Evolutionary conservation across 2,329 filamentous ascomycete species (phyloP).

Genomic region (Cytospora piceae): DNA sequence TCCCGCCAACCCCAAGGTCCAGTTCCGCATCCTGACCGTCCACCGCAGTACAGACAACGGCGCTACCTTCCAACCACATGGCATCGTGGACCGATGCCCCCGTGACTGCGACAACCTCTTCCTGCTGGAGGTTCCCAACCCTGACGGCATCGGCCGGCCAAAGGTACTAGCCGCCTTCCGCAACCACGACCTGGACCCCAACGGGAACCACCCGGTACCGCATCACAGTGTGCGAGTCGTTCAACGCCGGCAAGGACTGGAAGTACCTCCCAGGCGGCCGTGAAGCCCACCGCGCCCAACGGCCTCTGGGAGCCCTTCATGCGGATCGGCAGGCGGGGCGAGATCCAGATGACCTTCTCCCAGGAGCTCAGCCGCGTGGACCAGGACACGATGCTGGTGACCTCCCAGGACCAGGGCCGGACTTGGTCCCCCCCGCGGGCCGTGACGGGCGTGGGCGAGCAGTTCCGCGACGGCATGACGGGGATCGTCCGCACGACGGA

Average conservation of each 20-base stretch:
- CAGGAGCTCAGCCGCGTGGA: constrained; percentile 50
- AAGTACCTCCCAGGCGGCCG: constrained; percentile 48
- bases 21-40: constrained; percentile 45
- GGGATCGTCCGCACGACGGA: constrained; percentile 44
- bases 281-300: constrained; percentile 38
- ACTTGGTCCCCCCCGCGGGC: constrained; percentile 47
- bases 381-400: constrained; percentile 54
- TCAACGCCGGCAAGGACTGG: constrained; percentile 49
- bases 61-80: constrained; percentile 44
- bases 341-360: constrained; percentile 51
- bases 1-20: constrained; percentile 24
- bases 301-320: constrained; percentile 57
- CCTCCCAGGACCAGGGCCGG: constrained; percentile 46
- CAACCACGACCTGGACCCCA: constrained; percentile 38
- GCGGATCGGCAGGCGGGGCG: constrained; percentile 36
- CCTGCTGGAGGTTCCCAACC: constrained; percentile 45
- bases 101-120: constrained; percentile 54
- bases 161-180: constrained; percentile 52
- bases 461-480: constrained; percentile 49
- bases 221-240: constrained; percentile 53
- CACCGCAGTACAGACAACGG: constrained; percentile 49
- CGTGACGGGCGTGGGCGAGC: constrained; percentile 43
- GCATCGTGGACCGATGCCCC: constrained; percentile 47
- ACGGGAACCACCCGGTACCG: constrained; percentile 40
- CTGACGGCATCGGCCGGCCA: constrained; percentile 27